Evolutionary conservation across 495 filamentous ascomycete genomes (phyloP), one percentile per base, ranked within the genome.

Genomic region (Trichodelitschia bisporula): DNA sequence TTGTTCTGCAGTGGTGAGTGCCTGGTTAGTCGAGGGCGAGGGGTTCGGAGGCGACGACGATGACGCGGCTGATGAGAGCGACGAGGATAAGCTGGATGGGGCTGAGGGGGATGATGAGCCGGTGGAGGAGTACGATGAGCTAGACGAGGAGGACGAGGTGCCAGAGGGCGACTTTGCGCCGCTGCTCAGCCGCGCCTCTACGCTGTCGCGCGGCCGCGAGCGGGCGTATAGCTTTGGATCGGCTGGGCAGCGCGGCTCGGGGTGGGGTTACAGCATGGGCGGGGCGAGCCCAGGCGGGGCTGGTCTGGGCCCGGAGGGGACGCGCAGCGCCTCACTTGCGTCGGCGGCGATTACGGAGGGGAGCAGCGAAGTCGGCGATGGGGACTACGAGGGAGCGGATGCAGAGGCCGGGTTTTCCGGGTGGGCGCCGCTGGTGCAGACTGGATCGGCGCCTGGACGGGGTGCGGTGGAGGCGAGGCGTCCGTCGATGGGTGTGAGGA

Each of bases 11-110:
- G 42, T 89, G 4, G 69, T 75, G 2, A 57, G 69, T 4, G 73
- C 64, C 47, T 70, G 64, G 49, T 61, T 84, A 15, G 57, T 69
- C 2, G 83, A 93, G 43, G 66, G 66, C 19, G 70, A 83, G 15
- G 77, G 76, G 0, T 77, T 76, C 32, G 54, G 51, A n/a, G 53
- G 47, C 18, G 48, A 50, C 12, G 52, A 49, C 4, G 55, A 56
- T 4, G 48, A 50, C 1, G 55, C 55, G 1, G 49, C 42, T 2
- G 50, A 57, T 19, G 35, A 29, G 15, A 25, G 21, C n/a, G 32
- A 20, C 29, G 31, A 20, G 35, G 31, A 33, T 15, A 20, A 31
- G 29, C 18, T 9, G 31, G 36, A 11, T 8, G 20, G 12, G 10
- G 30, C 23, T 9, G 14, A 9, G 10, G n/a, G 5, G 14, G 39